Evolutionary conservation across 306 rosid species (phyloP).

Genomic region (Crotalaria pallida): DNA sequence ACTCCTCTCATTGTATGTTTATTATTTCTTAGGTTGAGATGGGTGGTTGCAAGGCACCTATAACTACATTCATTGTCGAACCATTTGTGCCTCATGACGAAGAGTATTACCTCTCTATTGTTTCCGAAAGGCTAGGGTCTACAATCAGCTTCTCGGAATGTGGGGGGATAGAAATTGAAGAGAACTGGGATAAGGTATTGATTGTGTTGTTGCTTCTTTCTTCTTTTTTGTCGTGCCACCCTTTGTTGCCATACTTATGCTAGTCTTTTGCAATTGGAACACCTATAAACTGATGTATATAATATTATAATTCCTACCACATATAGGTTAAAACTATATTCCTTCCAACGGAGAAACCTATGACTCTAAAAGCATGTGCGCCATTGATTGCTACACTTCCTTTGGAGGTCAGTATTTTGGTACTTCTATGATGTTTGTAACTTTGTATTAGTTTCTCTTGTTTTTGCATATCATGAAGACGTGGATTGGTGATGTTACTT

Average conservation of each 20-base stretch:
- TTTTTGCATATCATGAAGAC: not conserved
- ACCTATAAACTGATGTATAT: not conserved
- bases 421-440: not conserved
- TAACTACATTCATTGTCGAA: conserved; percentile 74
- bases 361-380: conserved; percentile 65
- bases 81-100: conserved; percentile 85
- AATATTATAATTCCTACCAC: not conserved
- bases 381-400: conserved; percentile 87
- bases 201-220: no score
- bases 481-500: not conserved
- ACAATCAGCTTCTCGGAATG: conserved; percentile 75
- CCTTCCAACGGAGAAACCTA: conserved; percentile 62
- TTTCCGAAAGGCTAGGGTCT: conserved; percentile 75
- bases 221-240: not conserved
- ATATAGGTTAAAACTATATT: conserved; percentile 62
- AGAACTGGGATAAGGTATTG: conserved; percentile 80
- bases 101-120: conserved; percentile 75
- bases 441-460: not conserved
- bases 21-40: conserved; percentile 56
- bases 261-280: not conserved
- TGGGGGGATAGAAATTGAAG: conserved; percentile 84
- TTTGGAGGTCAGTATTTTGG: conserved; percentile 55
- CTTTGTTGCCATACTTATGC: not conserved
- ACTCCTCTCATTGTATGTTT: no score
- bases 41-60: conserved; percentile 92